phyloP scores from a whole-genome alignment of 225 moss, liverwort and hornwort species.

The Lunularia cruciata region DNA sequence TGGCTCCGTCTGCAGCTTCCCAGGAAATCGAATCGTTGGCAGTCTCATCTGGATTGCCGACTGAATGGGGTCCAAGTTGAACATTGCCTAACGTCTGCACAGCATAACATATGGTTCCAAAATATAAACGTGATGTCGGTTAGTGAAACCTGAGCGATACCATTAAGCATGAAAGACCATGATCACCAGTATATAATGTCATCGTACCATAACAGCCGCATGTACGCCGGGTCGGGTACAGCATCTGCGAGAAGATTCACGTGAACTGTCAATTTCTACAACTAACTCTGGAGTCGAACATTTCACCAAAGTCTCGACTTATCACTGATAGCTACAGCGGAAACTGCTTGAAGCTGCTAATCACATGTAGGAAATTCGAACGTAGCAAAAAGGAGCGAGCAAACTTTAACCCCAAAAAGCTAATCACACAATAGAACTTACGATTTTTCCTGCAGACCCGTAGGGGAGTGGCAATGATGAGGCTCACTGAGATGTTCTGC shows the following conservation, averaged over 20 bases:
- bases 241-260: conserved; percentile 7
- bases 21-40: conserved; percentile 54
- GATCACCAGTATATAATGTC: not conserved
- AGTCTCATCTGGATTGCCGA: conserved; percentile 26
- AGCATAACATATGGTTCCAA: not conserved
- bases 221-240: conserved; percentile 18
- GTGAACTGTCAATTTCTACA: not conserved
- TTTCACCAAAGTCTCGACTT: not conserved
- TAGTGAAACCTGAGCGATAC: not conserved
- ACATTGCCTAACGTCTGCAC: conserved; percentile 11
- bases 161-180: not conserved
- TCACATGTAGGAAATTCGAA: not conserved
- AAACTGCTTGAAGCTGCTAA: not conserved
- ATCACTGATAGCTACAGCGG: not conserved
- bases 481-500: conserved; percentile 64
- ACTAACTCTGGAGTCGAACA: not conserved
- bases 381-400: too few species aligned
- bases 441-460: conserved; percentile 25
- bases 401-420: not conserved
- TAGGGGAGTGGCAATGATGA: conserved; percentile 51
- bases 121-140: not conserved
- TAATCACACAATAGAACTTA: not conserved
- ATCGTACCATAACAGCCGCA: conserved; percentile 11
- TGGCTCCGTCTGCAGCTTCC: conserved; percentile 72
- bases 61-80: not conserved